Percentiles rank a stretch among this genome's conserved stretches.
Conservation (phyloP, 176 grass and related monocot species). For the Oryza australiensis region DNA sequence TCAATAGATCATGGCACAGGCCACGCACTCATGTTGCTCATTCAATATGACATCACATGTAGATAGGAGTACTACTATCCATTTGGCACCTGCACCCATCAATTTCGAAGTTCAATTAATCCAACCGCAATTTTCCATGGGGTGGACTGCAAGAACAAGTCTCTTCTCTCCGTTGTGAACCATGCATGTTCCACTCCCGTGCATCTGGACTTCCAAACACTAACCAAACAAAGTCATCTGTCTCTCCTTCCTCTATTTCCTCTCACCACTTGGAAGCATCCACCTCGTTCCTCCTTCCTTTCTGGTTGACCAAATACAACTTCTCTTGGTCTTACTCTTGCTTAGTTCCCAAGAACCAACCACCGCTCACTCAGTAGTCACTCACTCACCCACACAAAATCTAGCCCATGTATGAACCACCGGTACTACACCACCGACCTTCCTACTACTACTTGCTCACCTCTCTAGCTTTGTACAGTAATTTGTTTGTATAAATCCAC, state of each 20-base stretch:
- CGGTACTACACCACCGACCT: slow-evolving; percentile 23
- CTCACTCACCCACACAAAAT: background rate
- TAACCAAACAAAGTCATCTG: background rate
- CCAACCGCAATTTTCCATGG: background rate
- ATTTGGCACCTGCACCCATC: background rate
- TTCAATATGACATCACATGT: no score
- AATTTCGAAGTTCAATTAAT: background rate
- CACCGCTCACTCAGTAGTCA: background rate
- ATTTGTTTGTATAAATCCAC: background rate
- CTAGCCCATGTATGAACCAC: background rate
- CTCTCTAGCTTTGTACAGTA: background rate
- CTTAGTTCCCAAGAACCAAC: slow-evolving; percentile 36
- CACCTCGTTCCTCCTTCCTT: background rate
- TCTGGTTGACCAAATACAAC: slow-evolving; percentile 25
- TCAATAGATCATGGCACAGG: no score
- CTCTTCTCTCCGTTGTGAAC: no score
- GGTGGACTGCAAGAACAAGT: background rate
- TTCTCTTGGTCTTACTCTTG: background rate
- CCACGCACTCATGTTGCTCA: no score
- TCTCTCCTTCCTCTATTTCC: background rate
- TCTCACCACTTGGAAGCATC: slow-evolving; percentile 25
- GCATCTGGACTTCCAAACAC: background rate
- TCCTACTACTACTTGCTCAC: slow-evolving; percentile 13
- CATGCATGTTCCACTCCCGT: background rate
- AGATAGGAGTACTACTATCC: background rate